Percentiles rank a stretch among this genome's conserved stretches.
These are phyloP conservation scores for Emergomyces orientalis DNA, from an alignment of 2,329 filamentous ascomycete genomes.

Conservation along the genomic window DNA sequence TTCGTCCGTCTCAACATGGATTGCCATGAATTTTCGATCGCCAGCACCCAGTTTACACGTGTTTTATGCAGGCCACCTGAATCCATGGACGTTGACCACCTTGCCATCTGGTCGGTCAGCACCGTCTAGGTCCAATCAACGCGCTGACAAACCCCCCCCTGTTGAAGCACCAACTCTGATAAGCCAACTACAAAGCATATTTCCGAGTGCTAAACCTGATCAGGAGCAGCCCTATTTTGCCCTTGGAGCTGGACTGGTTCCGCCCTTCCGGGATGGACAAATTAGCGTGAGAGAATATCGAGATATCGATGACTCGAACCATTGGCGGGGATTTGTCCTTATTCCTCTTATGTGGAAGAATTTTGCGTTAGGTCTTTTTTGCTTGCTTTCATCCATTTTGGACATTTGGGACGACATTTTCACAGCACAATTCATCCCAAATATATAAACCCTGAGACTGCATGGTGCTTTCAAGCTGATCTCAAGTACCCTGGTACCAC, in stretches of 20 bases:
- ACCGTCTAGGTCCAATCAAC: not conserved
- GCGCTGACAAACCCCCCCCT: too few species aligned
- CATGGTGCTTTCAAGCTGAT: not conserved
- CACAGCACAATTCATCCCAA: not conserved
- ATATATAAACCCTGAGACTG: not conserved
- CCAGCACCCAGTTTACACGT: not conserved
- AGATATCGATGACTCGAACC: not conserved
- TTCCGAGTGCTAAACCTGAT: not conserved
- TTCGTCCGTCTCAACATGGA: not conserved
- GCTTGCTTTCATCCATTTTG: not conserved
- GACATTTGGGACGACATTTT: not conserved
- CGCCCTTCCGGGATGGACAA: not conserved
- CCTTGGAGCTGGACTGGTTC: not conserved
- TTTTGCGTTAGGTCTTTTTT: too few species aligned
- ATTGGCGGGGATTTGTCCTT: not conserved
- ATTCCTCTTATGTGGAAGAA: not conserved
- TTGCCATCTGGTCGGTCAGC: not conserved
- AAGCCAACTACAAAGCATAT: not conserved
- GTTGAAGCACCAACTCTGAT: not conserved
- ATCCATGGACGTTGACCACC: not conserved
- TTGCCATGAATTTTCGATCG: not conserved
- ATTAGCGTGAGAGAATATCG: not conserved
- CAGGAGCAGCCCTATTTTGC: not conserved
- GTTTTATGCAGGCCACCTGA: not conserved
- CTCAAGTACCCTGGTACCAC: not conserved